Evolutionary conservation across 257 asterid species (phyloP).

Genomic region (Lycium ferocissimum): DNA sequence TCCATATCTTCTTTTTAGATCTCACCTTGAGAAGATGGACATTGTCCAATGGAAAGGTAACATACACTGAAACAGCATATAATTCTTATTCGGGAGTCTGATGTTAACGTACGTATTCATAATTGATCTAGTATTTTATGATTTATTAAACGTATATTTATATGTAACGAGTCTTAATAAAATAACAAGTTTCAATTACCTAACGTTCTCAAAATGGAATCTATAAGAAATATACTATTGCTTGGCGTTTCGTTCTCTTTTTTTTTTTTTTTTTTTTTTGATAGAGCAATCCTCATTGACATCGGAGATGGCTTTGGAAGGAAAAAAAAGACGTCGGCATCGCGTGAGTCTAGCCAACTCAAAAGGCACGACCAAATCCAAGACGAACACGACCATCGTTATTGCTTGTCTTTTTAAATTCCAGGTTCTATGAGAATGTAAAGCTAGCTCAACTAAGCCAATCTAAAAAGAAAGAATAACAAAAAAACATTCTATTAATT

Average conservation of each 20-base stretch:
- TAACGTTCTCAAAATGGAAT: background rate
- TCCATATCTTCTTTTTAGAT: constrained; percentile 51
- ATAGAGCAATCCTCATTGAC: too few relatives aligned
- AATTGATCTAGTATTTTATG: background rate
- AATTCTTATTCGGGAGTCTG: background rate
- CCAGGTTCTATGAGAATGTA: background rate
- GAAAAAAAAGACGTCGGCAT: background rate
- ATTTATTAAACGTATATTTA: background rate
- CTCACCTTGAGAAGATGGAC: constrained; percentile 59
- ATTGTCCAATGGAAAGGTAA: constrained; percentile 43
- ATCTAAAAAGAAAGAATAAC: background rate
- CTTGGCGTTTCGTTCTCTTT: background rate
- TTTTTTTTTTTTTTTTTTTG: too few relatives aligned
- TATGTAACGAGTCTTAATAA: background rate
- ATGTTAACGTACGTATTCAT: background rate
- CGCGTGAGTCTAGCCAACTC: background rate
- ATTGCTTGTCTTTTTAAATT: background rate
- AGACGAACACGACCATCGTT: background rate
- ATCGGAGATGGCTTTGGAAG: background rate
- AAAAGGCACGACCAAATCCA: background rate
- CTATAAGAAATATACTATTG: background rate
- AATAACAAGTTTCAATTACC: background rate
- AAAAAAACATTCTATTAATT: background rate
- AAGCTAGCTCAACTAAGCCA: background rate
- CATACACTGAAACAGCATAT: constrained; percentile 43